Base-by-base conservation (phyloP, 192 early-diverging fungal species). In the Endogone sp. region DNA sequence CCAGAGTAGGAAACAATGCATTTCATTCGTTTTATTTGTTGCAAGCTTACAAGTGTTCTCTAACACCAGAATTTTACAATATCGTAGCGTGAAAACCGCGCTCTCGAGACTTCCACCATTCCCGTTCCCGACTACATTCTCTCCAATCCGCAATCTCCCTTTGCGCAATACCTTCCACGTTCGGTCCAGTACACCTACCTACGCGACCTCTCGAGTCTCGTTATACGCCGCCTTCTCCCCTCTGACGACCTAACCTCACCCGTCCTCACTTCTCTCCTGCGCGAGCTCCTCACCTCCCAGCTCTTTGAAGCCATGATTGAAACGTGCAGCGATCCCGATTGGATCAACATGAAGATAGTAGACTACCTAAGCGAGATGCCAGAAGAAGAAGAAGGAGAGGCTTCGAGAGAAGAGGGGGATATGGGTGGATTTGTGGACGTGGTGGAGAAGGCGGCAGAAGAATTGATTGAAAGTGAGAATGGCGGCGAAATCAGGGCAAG, bases 301-400 rank as follows among this genome's bases (percentile, higher is more conserved):
- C 70, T 81, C 44, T 74, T 86, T 54, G 79, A 81, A n/a, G 61
- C 67, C 59, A 70, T 75, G 8, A 65, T 86, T 11, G 72, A 81
- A 29, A 77, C 67, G 3, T 31, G 80, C 2, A 80, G 83, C 25
- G 83, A 86, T 56, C 83, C 85, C 2, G 85, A 86, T 56, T 84
- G 72, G 59, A 71, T 86, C 24, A 86, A 86, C 65, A 29, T 79
- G 30, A 63, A 71, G 25, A 84, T 86, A 23, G 79, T 86, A 11
- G 74, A 82, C 9, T 76, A 81, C 56, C 69, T 86, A 21, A 76
- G 61, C 2, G 23, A 49, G 25, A 10, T 29, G 29, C 31, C 24
- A 29, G 54, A 55, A 26, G 60, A 26, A 10, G 37, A 58, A 0
- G 63, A 55, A 20, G 30, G 56, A 57, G 27, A 62, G 20, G 29